Evolutionary conservation across 2,329 filamentous ascomycete species (phyloP).

Genomic region (Aspergillus sp.): DNA sequence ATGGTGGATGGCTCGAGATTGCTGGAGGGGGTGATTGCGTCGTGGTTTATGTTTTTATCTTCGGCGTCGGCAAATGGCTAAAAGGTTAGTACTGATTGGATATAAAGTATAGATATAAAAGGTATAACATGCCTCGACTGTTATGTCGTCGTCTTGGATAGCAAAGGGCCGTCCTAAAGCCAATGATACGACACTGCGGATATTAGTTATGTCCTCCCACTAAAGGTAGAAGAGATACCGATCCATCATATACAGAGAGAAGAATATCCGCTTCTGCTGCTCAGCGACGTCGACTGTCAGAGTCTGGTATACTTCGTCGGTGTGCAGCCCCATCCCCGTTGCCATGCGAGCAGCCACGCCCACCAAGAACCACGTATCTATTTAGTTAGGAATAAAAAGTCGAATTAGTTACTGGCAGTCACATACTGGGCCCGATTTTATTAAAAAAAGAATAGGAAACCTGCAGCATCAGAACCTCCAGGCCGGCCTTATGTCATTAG

Average conservation of each 20-base stretch:
- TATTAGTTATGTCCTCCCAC: no score
- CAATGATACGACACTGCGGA: constrained; percentile 43
- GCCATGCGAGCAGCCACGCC: constrained; percentile 47
- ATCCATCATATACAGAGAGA: constrained; percentile 53
- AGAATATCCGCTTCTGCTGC: constrained; percentile 46
- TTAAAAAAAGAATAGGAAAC: constrained; percentile 53
- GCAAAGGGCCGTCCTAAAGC: constrained; percentile 48
- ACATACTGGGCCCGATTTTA: constrained; percentile 46
- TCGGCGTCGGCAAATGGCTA: constrained; percentile 41
- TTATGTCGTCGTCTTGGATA: constrained; percentile 49
- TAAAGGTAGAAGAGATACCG: constrained; percentile 16
- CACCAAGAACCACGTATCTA: constrained; percentile 50
- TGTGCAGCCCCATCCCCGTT: constrained; percentile 46
- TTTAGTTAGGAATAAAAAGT: background rate
- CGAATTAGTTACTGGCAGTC: background rate
- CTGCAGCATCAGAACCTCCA: constrained; percentile 48
- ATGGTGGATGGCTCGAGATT: constrained; percentile 36
- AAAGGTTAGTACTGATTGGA: background rate
- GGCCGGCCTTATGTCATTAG: constrained; percentile 30
- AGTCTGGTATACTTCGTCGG: constrained; percentile 34
- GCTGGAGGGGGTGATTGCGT: constrained; percentile 20
- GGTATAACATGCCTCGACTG: constrained; percentile 31
- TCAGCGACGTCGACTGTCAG: constrained; percentile 35
- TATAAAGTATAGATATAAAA: background rate
- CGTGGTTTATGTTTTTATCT: constrained; percentile 34